Evolutionary conservation across 345 rosid species (phyloP), one percentile per base, ranked within the genome.

Genomic region (Gossypium australe): DNA sequence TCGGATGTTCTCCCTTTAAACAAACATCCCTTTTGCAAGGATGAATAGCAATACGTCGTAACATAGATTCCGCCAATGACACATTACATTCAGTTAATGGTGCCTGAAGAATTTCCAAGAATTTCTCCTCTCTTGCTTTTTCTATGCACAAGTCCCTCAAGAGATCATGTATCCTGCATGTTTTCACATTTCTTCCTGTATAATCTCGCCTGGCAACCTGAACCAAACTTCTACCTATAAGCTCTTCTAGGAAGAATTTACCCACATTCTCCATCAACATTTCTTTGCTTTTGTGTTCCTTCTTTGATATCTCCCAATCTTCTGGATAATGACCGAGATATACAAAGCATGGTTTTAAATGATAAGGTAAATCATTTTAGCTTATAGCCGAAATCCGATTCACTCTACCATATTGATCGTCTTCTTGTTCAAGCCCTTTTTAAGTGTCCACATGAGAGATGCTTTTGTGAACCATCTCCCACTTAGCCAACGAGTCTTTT

Each of bases 201-300:
- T 29, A 25, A 0, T 72, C 58, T 24, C 18, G 47, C n/a, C 17
- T 60, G 2, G 61, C 70, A 2, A n/a, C 67, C 44, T 73, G 78
- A 11, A 82, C 11, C 52, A 76, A 45, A 66, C 70, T 72, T 66
- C 82, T 49, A 25, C 56, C 47, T 3, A 69, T 11, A 12, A 82
- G 76, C 49, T 82, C 82, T 11, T 70, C 67, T 2, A 79, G 29
- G 80, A 61, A 76, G n/a, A 27, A 52, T 70, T 69, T 75, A 1
- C 76, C 80, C 0, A 63, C 74, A 38, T 79, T 78, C 55, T 78
- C 84, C 29, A 53, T 69, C 14, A 68, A 29, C 59, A 59, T 55
- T 8, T 56, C 75, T 7, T 6, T 47, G 1, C 44, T 25, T 58
- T 61, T 48, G 17, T 77, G 51, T 69, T 67, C 24, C 47, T 41